Percentiles rank a stretch among this genome's conserved stretches.
These are phyloP conservation scores for Elsinoe fawcettii DNA, from an alignment of 2,329 filamentous ascomycete genomes.

Conservation along the genomic window DNA sequence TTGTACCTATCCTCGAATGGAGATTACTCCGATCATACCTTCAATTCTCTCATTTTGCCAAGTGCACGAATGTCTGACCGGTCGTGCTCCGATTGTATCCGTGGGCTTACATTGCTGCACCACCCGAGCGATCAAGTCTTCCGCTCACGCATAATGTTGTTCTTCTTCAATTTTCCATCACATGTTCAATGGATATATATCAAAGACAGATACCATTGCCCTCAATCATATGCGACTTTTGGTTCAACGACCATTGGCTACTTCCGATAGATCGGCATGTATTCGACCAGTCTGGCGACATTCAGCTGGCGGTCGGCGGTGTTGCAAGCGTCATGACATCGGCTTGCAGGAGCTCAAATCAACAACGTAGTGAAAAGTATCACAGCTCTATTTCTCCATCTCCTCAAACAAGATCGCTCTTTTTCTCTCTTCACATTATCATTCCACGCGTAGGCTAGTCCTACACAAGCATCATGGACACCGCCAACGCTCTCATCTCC, in stretches of 20 bases:
- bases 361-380: background rate
- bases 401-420: background rate
- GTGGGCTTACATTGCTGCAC: too few relatives aligned
- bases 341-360: background rate
- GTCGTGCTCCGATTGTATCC: background rate
- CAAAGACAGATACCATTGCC: too few relatives aligned
- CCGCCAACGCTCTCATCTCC: background rate
- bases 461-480: background rate
- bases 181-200: too few relatives aligned
- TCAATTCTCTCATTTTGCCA: too few relatives aligned
- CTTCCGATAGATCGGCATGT: background rate
- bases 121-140: too few relatives aligned
- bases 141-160: too few relatives aligned
- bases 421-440: background rate
- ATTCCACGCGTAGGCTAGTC: background rate
- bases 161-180: background rate
- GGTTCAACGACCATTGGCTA: too few relatives aligned
- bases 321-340: background rate
- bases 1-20: slow-evolving; percentile 3
- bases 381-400: background rate
- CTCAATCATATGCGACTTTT: too few relatives aligned
- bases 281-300: background rate
- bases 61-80: too few relatives aligned
- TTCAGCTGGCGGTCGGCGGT: background rate
- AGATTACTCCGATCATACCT: background rate